These are phyloP conservation scores for Adansonia digitata DNA, from an alignment of 345 rosid species.

Conservation along the genomic window DNA sequence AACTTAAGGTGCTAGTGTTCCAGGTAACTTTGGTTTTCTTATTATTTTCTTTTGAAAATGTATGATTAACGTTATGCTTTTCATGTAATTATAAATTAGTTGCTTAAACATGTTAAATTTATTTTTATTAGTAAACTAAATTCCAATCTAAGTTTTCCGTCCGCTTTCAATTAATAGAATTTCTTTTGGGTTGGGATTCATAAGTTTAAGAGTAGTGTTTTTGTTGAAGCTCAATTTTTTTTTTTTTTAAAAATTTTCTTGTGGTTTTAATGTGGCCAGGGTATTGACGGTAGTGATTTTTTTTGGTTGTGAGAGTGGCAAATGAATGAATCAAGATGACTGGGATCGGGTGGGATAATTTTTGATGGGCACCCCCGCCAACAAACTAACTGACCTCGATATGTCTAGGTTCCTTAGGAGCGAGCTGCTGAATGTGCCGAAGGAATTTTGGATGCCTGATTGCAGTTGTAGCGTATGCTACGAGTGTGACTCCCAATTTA, in stretches of 20 bases:
- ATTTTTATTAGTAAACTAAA: neutral
- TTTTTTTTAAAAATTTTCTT: neutral
- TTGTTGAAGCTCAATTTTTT: neutral
- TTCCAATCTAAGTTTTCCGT: neutral
- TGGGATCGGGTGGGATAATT: conserved; percentile 46
- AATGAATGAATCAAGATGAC: conserved; percentile 64
- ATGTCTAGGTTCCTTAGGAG: conserved; percentile 79
- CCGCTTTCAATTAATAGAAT: neutral
- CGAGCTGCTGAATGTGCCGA: conserved; percentile 60
- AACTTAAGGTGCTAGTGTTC: conserved; percentile 1
- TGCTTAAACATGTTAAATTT: neutral
- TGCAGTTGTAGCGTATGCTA: conserved; percentile 93
- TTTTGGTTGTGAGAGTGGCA: conserved; percentile 28
- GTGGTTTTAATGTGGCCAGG: conserved; percentile 17
- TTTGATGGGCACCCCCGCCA: conserved; percentile 79
- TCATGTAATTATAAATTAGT: neutral
- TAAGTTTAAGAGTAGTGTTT: neutral
- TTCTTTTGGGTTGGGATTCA: neutral
- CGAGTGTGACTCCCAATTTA: conserved; percentile 91
- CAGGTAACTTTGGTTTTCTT: conserved; percentile 6
- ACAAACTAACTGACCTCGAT: conserved; percentile 65
- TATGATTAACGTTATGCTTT: neutral
- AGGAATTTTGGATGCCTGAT: conserved; percentile 99
- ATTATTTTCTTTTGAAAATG: neutral
- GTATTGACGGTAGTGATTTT: conserved; percentile 6